phyloP scores from a whole-genome alignment of 1,284 basidiomycete genomes.

The Afroboletus lepidellus region DNA sequence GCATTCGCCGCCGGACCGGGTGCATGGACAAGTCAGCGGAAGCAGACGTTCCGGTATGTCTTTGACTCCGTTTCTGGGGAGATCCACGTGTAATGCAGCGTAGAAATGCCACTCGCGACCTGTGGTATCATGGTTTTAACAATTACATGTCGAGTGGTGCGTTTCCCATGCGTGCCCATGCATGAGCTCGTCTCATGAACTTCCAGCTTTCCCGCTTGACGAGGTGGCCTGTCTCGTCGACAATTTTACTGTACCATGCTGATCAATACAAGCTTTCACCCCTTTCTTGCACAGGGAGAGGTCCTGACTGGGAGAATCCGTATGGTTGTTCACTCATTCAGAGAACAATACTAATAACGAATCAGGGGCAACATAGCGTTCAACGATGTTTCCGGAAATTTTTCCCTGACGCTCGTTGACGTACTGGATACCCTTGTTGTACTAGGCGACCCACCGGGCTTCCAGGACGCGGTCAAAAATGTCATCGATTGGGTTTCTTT shows the following conservation, averaged over 20 bases:
- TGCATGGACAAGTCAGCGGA: conserved; percentile 60
- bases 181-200: conserved; percentile 6
- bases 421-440: conserved; percentile 81
- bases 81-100: conserved; percentile 3
- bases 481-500: conserved; percentile 79
- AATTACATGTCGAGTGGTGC: conserved; percentile 77
- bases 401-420: conserved; percentile 79
- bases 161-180: conserved; percentile 21
- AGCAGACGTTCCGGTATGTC: conserved; percentile 59
- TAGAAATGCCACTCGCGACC: conserved; percentile 67
- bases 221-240: conserved; percentile 48
- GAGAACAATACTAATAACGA: conserved; percentile 9
- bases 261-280: conserved; percentile 65
- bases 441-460: conserved; percentile 68
- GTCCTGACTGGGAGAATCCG: conserved; percentile 79
- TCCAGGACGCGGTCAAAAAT: conserved; percentile 73
- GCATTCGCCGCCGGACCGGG: conserved; percentile 33
- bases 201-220: conserved; percentile 75
- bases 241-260: conserved; percentile 4
- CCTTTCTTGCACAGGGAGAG: conserved; percentile 79
- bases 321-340: conserved; percentile 41
- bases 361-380: conserved; percentile 63
- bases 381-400: conserved; percentile 88
- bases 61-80: not conserved
- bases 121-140: conserved; percentile 84